Base-by-base conservation (phyloP, 2,329 filamentous ascomycete genomes). In the Apiospora hydei region DNA sequence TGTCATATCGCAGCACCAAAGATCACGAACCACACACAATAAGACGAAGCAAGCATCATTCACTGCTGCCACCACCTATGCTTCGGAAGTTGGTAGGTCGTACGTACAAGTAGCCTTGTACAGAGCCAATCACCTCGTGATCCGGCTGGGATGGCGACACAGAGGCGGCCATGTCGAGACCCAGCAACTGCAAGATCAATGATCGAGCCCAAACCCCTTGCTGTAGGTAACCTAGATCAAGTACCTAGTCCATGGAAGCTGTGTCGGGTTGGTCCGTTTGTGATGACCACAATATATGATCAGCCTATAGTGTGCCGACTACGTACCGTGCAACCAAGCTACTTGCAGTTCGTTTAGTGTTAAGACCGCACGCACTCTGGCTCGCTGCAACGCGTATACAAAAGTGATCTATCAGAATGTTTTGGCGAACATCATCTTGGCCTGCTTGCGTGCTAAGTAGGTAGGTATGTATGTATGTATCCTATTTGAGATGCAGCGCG, bases 151-250 rank as follows among this genome's bases (percentile, higher is more conserved):
- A 64, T 41, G 57, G 57, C 57, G 57, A 64, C 34, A 64, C 57
- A 64, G 57, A 41, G 5, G 57, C 34, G 34, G 57, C 57, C 57
- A 34, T 41, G 10, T 24, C 21, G 57, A 64, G 57, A 64, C 57
- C 57, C 30, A 41, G 30, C 57, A 64, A 64, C 30, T 64, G 57
- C 57, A 64, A 64, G 57, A 64, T 64, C 57, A 64, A 64, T 64
- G 57, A 64, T 64, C 57, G 57, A 64, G 57, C 57, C 57, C 57
- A 64, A 41, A 41, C 34, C 57, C 53, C 53, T 61, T 38, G 53
- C 30, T 61, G 30, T 61, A 21, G 53, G 53, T 61, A 61, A 61
- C 53, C 30, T 61, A 61, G 53, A 61, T 61, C 30, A 61, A 61
- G 53, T 61, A 61, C 53, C 26, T 61, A 34, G 53, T 61, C 16